These are phyloP conservation scores for Chlorella sp. DNA, from an alignment of 139 green algal species.

Conservation along the genomic window DNA sequence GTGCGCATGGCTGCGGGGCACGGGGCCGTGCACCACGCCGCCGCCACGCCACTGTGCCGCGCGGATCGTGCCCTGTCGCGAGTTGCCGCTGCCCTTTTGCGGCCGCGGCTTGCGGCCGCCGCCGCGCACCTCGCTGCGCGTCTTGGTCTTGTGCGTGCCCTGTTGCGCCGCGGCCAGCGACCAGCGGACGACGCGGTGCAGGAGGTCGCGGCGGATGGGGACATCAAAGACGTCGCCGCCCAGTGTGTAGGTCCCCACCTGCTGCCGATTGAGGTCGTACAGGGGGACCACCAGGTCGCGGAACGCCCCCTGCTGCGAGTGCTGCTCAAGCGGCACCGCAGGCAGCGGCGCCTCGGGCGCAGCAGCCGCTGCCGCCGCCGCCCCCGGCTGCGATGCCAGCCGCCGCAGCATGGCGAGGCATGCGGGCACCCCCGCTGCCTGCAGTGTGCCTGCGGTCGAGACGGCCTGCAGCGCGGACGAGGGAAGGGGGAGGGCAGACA, in stretches of 20 bases:
- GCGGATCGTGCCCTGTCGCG: slow-evolving; percentile 63
- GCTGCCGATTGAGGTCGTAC: slow-evolving; percentile 7
- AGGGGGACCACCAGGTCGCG: slow-evolving; percentile 28
- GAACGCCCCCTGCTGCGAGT: slow-evolving; percentile 16
- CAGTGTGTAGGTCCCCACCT: slow-evolving; percentile 44
- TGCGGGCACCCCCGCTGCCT: neutral
- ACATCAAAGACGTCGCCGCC: slow-evolving; percentile 63
- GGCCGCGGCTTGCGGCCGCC: slow-evolving; percentile 62
- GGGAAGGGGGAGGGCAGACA: no score
- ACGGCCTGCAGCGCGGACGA: neutral
- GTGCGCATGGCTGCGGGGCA: slow-evolving; percentile 74
- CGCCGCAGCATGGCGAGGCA: neutral
- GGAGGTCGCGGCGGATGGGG: slow-evolving; percentile 79
- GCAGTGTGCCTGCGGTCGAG: slow-evolving; percentile 7
- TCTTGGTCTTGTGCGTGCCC: slow-evolving; percentile 86
- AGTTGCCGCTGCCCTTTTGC: slow-evolving; percentile 71
- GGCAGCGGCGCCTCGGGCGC: neutral
- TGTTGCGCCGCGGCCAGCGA: slow-evolving; percentile 86
- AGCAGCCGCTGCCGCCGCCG: slow-evolving; percentile 4
- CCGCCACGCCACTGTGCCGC: slow-evolving; percentile 80
- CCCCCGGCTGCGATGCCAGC: slow-evolving; percentile 1
- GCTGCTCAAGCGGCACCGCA: slow-evolving; percentile 15
- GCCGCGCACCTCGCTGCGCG: slow-evolving; percentile 69
- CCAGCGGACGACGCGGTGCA: slow-evolving; percentile 88
- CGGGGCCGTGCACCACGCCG: slow-evolving; percentile 75